Evolutionary conservation across 23 red algal species (phyloP).

Genomic region (Cyanidioschyzon merolae): DNA sequence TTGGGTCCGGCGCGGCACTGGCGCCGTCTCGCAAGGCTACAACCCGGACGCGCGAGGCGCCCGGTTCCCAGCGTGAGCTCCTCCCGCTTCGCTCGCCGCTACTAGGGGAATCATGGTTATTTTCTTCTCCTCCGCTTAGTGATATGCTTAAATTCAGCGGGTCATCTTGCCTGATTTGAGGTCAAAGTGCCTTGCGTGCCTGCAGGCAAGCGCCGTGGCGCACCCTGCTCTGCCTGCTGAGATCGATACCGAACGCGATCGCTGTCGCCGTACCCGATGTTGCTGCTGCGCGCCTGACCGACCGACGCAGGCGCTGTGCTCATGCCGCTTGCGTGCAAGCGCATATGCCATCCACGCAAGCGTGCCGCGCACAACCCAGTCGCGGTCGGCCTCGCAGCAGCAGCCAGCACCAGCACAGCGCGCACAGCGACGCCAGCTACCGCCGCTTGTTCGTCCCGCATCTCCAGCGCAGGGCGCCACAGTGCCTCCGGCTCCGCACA

Average conservation of each 20-base stretch:
- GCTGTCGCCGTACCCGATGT: too few species aligned
- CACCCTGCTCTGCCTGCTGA: not conserved
- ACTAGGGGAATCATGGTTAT: slow-evolving; percentile 82
- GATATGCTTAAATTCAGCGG: slow-evolving; percentile 92
- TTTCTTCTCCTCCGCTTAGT: slow-evolving; percentile 92
- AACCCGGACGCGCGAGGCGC: slow-evolving; percentile 23
- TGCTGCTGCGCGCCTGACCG: not conserved
- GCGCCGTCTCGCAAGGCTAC: slow-evolving; percentile 4
- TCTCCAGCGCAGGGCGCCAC: too few species aligned
- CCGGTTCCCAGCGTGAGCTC: slow-evolving; percentile 64
- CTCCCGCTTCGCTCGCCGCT: slow-evolving; percentile 94
- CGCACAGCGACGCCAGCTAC: too few species aligned
- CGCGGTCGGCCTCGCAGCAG: too few species aligned
- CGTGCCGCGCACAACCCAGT: not conserved
- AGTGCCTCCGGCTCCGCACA: too few species aligned
- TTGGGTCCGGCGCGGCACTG: slow-evolving; percentile 20
- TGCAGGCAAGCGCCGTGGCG: not conserved
- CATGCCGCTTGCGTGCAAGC: not conserved
- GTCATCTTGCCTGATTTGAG: slow-evolving; percentile 80
- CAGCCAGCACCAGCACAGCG: too few species aligned
- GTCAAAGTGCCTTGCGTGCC: slow-evolving; percentile 22
- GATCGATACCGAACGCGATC: not conserved
- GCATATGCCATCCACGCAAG: not conserved
- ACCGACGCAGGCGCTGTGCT: not conserved
- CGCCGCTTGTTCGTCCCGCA: too few species aligned